phyloP scores from a whole-genome alignment of 139 green algal genomes.

The Chlorokybus atmophyticus region DNA sequence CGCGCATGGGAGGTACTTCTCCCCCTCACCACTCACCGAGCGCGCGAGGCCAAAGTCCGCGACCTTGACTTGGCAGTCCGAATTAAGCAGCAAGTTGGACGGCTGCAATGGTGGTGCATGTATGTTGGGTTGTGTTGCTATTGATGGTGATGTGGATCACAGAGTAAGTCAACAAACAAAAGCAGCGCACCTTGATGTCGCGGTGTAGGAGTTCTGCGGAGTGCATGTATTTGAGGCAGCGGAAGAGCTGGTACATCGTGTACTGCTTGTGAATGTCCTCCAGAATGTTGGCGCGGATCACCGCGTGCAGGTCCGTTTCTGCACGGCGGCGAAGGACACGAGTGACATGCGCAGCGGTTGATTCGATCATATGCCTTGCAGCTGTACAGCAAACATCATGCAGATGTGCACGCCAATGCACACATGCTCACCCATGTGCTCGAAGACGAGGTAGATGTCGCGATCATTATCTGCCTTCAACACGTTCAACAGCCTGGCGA shows the following conservation, averaged over 20 bases:
- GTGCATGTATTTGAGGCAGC: constrained; percentile 94
- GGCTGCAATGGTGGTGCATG: too few species aligned
- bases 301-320: constrained; percentile 83
- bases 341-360: too few species aligned
- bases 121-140: too few species aligned
- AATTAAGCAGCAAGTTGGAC: constrained; percentile 94
- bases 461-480: constrained; percentile 90
- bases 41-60: constrained; percentile 89
- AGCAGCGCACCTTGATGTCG: constrained; percentile 87
- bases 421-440: constrained; percentile 68
- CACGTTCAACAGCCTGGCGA: constrained; percentile 77
- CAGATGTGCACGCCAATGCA: neutral
- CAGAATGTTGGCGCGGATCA: constrained; percentile 88
- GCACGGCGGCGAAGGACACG: too few species aligned
- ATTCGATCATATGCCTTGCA: too few species aligned
- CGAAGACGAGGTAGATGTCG: constrained; percentile 94
- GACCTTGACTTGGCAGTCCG: constrained; percentile 91
- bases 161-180: too few species aligned
- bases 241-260: constrained; percentile 99
- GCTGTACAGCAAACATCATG: neutral
- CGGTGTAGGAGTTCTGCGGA: constrained; percentile 82
- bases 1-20: too few species aligned
- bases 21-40: too few species aligned
- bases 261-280: constrained; percentile 96
- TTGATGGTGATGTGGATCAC: too few species aligned